Conservation (phyloP, 495 filamentous ascomycete species). For the Penicillium manginii region DNA sequence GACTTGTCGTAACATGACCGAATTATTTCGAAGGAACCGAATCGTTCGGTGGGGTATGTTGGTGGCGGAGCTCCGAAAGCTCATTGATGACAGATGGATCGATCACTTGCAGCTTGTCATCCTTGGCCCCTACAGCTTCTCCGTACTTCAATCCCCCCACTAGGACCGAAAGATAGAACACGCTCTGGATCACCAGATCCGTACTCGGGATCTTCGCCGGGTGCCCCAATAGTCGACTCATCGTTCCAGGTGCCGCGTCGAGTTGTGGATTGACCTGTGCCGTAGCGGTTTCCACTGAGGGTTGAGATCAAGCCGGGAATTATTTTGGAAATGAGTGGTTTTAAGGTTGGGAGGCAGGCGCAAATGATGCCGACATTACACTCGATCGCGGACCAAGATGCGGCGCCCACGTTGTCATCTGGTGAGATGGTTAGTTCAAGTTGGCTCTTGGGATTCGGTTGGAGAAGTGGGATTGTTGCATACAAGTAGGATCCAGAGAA, state of each 20-base stretch:
- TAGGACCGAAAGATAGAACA: conserved; percentile 27
- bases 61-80: conserved; percentile 7
- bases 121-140: conserved; percentile 2
- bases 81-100: conserved; percentile 11
- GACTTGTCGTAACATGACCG: neutral
- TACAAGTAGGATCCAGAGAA: conserved; percentile 49
- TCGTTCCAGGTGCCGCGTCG: conserved; percentile 38
- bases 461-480: conserved; percentile 8
- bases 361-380: conserved; percentile 88
- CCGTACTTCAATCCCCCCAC: conserved; percentile 14
- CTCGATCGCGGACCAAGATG: conserved; percentile 85
- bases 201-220: conserved; percentile 39
- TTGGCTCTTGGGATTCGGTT: neutral
- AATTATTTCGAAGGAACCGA: conserved; percentile 1
- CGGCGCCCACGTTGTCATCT: conserved; percentile 61
- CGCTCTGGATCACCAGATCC: conserved; percentile 33
- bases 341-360: conserved; percentile 84
- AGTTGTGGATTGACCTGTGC: conserved; percentile 21
- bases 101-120: conserved; percentile 11
- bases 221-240: conserved; percentile 35
- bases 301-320: conserved; percentile 39
- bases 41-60: neutral
- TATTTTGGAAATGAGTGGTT: conserved; percentile 66
- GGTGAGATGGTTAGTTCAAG: conserved; percentile 1
- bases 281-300: conserved; percentile 26